Conservation (phyloP, 768 basidiomycete species). For the Exidia glandulosa region DNA sequence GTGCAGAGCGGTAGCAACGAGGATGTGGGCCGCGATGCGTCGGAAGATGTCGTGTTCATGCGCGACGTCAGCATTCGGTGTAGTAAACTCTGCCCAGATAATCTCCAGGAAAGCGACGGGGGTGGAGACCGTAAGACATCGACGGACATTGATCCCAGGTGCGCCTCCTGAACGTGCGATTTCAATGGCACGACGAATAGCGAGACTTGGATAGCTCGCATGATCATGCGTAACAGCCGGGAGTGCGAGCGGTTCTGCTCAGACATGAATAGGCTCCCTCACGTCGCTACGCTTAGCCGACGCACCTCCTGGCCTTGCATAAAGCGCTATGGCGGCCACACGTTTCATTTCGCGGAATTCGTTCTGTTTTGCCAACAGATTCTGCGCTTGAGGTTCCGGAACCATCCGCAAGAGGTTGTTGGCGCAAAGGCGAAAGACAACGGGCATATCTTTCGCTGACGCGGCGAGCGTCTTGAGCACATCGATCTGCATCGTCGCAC, state of each 20-base stretch:
- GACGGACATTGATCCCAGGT: conserved; percentile 52
- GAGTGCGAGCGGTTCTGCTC: not conserved
- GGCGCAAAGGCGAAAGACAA: conserved; percentile 56
- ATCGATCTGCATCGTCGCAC: conserved; percentile 41
- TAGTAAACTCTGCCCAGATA: conserved; percentile 57
- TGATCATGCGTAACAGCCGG: not conserved
- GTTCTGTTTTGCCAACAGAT: conserved; percentile 1
- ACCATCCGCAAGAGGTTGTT: conserved; percentile 37
- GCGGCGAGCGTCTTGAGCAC: conserved; percentile 57
- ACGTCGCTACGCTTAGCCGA: too few species aligned
- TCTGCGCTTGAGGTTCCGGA: conserved; percentile 29
- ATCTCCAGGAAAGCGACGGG: conserved; percentile 52
- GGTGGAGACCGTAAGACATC: conserved; percentile 46
- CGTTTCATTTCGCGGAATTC: not conserved
- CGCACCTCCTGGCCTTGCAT: too few species aligned
- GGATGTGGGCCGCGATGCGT: conserved; percentile 55
- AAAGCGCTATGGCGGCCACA: not conserved
- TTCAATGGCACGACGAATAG: not conserved
- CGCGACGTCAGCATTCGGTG: conserved; percentile 37
- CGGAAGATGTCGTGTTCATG: conserved; percentile 47
- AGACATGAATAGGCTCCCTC: too few species aligned
- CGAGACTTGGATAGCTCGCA: not conserved
- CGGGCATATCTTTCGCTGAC: conserved; percentile 51
- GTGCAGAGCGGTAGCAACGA: conserved; percentile 45
- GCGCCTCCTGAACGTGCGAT: conserved; percentile 49